phyloP scores from a whole-genome alignment of 1,139 yeast genomes.

The Blastobotrys buckinghamii region DNA sequence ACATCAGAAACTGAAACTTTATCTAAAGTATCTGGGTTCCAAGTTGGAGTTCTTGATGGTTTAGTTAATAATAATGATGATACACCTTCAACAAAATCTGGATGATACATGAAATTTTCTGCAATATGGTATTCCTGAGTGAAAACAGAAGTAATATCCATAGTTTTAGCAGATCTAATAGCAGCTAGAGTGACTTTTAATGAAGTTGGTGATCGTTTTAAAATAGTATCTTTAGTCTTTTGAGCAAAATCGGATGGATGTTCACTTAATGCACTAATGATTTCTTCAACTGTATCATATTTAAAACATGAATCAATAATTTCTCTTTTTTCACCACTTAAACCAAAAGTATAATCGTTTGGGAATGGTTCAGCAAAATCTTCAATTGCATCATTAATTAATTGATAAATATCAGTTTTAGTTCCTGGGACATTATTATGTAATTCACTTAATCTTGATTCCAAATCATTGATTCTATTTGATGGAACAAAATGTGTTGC shows the following conservation, averaged over 20 bases:
- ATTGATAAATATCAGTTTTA: conserved; percentile 41
- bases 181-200: conserved; percentile 68
- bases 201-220: conserved; percentile 67
- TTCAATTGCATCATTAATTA: conserved; percentile 67
- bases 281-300: conserved; percentile 51
- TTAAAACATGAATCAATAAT: conserved; percentile 67
- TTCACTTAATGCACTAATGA: conserved; percentile 49
- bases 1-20: conserved; percentile 30
- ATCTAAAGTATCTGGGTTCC: conserved; percentile 40
- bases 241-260: conserved; percentile 61
- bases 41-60: conserved; percentile 48
- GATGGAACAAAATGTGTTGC: conserved; percentile 87
- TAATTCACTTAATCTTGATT: conserved; percentile 54
- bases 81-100: conserved; percentile 73
- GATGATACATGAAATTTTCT: conserved; percentile 60
- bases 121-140: conserved; percentile 74
- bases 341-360: conserved; percentile 53
- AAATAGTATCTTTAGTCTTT: conserved; percentile 49
- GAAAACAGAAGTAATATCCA: conserved; percentile 61
- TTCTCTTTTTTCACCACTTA: conserved; percentile 49
- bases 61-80: conserved; percentile 62
- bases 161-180: conserved; percentile 54
- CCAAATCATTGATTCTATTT: conserved; percentile 54
- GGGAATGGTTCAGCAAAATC: conserved; percentile 75
- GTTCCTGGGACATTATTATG: conserved; percentile 26